Base-by-base conservation (phyloP, 1,139 yeast genomes). In the Sugiyamaella paludigena region DNA sequence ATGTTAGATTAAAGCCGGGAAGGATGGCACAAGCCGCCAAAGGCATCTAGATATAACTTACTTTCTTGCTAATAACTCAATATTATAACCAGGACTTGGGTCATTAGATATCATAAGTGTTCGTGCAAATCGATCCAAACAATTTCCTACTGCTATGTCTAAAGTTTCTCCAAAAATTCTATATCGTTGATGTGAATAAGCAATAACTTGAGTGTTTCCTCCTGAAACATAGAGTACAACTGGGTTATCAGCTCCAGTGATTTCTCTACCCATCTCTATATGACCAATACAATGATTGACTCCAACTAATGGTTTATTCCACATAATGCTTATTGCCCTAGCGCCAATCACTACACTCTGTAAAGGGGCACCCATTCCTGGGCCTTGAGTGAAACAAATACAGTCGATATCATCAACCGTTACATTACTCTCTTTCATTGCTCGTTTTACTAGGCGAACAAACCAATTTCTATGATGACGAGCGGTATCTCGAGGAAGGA, bases 341-440 rank as follows among this genome's bases (percentile, higher is more conserved):
- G 98, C 98, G 0, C 95, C 95, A 40, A 92, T 75, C 1, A 86
- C 98, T 35, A 89, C 97, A 55, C 94, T 82, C 60, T 92, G 96
- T 50, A 92, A 72, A 0, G 98, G 99, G 0, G 98, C 98, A 2
- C 98, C 99, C 98, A 92, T 94, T 1, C 99, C 99, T 0, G 98
- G 98, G 4, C 98, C 99, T 67, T 87, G 95, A 1, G 98, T 92
- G 66, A 91, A 92, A 66, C 97, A 89, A 47, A 92, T 86, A 59
- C 95, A 89, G 67, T 91, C 96, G 27, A 92, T 69, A 45, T 88
- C 94, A 1, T 64, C 50, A 40, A 71, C 58, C 27, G 58, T 48
- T n/a, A 88, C 65, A 0, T 70, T 66, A 2, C 96, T 84, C 38
- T 84, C 92, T 2, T 65, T 65, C 47, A 92, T 64, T 0, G 98